Base-by-base conservation (phyloP, 345 rosid species). In the Odontarrhena argentea region DNA sequence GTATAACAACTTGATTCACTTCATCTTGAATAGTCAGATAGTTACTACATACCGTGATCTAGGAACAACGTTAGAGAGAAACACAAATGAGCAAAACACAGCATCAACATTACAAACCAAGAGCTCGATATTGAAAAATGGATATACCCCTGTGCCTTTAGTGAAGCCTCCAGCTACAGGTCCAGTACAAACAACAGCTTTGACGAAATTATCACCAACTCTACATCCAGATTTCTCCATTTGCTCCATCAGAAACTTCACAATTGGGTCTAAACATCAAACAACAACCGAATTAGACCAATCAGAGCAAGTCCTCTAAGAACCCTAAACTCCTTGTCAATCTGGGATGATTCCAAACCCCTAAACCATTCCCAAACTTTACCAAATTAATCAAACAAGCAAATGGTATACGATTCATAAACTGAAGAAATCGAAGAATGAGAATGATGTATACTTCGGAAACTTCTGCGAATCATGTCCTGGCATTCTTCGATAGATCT, bases 1-100 rank as follows among this genome's bases (percentile, higher is more conserved):
- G 99, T 78, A 78, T 83, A 64, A 91, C 80, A 7, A 86, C 91
- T 85, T 88, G 96, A 67, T 82, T 86, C 69, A 91, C 96, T 25
- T 87, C 96, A 65, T 91, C 96, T 82, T 88, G 96, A 5, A 82
- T 26, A 4, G 68, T 77, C 85, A 88, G 48, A 62, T 87, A 81
- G 81, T 91, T 88, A 65, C 93, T 81, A 67, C 99, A 94, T 7
- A 94, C 90, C 25, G 78, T 50, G 46, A 91, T 94, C 99, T 91
- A 62, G 46, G 67, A 28, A 53, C 30, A 73, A 3, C 34, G 40
- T 18, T 18, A 14, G 15, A 41, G 7, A 9, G 8, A 53, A n/a
- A 57, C 46, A 65, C 30, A 44, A 46, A 37, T 1, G 3, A 50
- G 41, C 49, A 73, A 64, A 44, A 34, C 24, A 48, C 12, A 65